These are phyloP conservation scores for Przewalskia tangutica DNA, from an alignment of 257 asterid genomes.

Conservation along the genomic window DNA sequence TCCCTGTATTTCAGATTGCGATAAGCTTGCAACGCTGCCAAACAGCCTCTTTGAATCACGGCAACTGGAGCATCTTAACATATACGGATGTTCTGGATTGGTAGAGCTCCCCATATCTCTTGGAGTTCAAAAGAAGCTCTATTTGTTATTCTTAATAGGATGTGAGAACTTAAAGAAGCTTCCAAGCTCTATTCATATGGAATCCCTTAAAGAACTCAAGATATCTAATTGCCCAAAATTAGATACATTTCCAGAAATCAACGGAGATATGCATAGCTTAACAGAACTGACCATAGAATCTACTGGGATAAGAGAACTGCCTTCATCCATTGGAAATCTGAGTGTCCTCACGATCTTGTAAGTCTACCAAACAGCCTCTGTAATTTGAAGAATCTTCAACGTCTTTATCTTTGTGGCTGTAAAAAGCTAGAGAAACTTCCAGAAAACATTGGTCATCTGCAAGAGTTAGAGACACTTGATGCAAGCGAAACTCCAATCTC, in stretches of 20 bases:
- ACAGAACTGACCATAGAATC: background rate
- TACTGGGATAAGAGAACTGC: background rate
- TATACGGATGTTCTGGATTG: too few species aligned
- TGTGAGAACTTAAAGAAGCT: background rate
- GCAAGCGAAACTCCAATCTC: too few species aligned
- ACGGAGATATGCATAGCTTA: background rate
- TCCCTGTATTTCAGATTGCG: too few species aligned
- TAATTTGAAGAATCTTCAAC: background rate
- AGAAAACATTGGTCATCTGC: too few species aligned
- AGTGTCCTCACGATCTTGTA: too few species aligned
- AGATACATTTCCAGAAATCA: background rate
- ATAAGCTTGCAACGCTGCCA: too few species aligned
- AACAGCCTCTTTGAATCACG: too few species aligned
- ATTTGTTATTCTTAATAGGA: too few species aligned
- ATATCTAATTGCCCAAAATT: background rate
- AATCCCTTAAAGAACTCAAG: rapidly evolving
- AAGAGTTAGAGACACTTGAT: too few species aligned
- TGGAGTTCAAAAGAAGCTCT: too few species aligned
- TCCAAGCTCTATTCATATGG: background rate
- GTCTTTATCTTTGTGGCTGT: rapidly evolving
- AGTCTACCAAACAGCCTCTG: background rate
- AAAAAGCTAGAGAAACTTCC: background rate
- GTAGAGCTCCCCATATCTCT: too few species aligned
- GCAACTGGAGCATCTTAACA: rapidly evolving
- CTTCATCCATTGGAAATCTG: too few species aligned